Base-by-base conservation (phyloP, 2,329 filamentous ascomycete species). In the Escovopsis sp. region DNA sequence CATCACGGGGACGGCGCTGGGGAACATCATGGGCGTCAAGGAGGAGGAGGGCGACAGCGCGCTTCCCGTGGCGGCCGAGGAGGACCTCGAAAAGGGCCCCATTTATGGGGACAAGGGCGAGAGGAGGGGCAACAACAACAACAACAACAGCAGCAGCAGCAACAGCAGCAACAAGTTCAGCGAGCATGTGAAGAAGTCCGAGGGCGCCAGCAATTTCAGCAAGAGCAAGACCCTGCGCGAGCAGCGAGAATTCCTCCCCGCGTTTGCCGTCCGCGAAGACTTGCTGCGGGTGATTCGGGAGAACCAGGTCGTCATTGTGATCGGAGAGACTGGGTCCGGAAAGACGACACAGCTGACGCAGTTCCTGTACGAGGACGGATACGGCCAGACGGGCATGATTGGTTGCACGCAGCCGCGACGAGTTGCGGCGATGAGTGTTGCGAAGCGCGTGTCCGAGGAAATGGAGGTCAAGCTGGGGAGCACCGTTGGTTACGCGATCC, bases 261-360 rank as follows among this genome's bases (percentile, higher is more conserved):
- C 93, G 0, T 98, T 98, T 67, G 91, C 91, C 0, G 91, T 98
- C 2, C 75, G 93, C 33, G 91, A 98, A 59, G 89, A 98, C 50
- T 68, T 98, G 6, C 66, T 98, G 41, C 75, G 86, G 39, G 86
- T 96, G 6, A 93, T 98, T 50, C 73, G 89, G 47, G 91, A 98
- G 62, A 96, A 98, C 54, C 91, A 98, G 59, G 91, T 98, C 41
- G 77, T 93, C 36, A 93, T 98, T 49, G 89, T 96, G 3, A 87
- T 98, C 40, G 91, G 91, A 38, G 89, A 98, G 65, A 98, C 91
- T 1, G 91, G 91, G 4, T 96, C 89, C 1, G 91, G 91, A 40
- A 98, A 98, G 64, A 98, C 91, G 3, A 98, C 91, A 0, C 91
- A 98, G 61, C 66, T 98, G 47, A 95, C 93, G 0, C 93, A 98